A percentile compares a stretch with the other conserved stretches of the same genome.
phyloP scores from a whole-genome alignment of 345 rosid genomes.

The Atalantia buxifolia region DNA sequence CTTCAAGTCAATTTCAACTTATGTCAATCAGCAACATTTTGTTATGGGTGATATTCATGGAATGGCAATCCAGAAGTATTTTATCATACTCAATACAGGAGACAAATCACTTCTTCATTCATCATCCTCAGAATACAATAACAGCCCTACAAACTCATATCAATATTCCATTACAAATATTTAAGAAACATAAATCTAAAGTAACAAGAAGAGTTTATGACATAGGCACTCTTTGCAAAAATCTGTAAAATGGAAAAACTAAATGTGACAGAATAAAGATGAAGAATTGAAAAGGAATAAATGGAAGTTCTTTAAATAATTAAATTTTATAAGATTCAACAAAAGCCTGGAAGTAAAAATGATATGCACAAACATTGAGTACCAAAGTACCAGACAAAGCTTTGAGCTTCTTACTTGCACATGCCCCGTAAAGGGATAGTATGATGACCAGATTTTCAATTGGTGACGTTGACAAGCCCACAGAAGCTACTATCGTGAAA shows the following conservation, averaged over 20 bases:
- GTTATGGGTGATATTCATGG: neutral
- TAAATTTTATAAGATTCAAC: neutral
- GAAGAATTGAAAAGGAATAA: neutral
- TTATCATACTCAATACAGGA: neutral
- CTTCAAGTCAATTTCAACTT: neutral
- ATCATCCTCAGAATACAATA: neutral
- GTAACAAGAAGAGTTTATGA: neutral
- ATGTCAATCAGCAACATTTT: neutral
- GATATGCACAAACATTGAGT: neutral
- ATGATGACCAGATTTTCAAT: constrained; percentile 71
- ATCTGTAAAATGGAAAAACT: neutral
- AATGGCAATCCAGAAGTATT: neutral
- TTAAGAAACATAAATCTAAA: neutral
- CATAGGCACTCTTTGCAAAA: neutral
- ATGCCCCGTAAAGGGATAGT: constrained; percentile 71
- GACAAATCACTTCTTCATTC: neutral
- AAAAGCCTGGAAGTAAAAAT: neutral
- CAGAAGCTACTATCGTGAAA: constrained; percentile 74
- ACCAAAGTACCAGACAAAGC: constrained; percentile 3
- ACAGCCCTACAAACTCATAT: neutral
- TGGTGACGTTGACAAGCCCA: constrained; percentile 88
- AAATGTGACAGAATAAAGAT: neutral
- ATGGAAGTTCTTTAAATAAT: neutral
- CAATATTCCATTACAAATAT: neutral
- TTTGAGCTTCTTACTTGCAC: constrained; percentile 51